Base-by-base conservation (phyloP, 805 yeast genomes). In the Candida lessepsii region DNA sequence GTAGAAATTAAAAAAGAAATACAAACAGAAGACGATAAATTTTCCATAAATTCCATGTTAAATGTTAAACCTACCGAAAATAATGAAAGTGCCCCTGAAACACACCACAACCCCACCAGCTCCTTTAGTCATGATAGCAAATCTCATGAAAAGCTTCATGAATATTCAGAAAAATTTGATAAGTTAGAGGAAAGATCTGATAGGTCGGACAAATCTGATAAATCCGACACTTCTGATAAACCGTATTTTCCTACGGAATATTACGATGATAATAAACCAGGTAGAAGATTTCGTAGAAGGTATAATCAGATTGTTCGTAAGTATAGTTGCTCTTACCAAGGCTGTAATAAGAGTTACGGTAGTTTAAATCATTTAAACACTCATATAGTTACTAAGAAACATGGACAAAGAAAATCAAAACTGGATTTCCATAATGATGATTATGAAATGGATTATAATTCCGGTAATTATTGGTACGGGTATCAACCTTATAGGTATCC, bases 321-420 rank as follows among this genome's bases (percentile, higher is more conserved):
- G 40, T 65, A 61, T 48, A 53, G 45, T 35, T 68, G 73, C 42
- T 48, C 61, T 23, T 61, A 39, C 37, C 63, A 67, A 9, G 71
- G 70, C 1, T 68, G 73, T 47, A 50, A 60, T 38, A 68, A 68
- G 47, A 62, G 70, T 44, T 68, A 68, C 47, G 73, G 73, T 0
- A 60, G 66, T 34, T 53, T 68, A 37, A 68, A 68, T 50, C 73
- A 68, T 49, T 49, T 68, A 37, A 68, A 68, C 49, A 68, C 73
- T 9, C 73, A 68, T 48, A 67, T 68, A 4, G 72, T 68, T 20
- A 66, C 72, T 45, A 67, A 68, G 44, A 68, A 65, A 33, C 73
- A 68, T 45, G 73, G 73, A n/a, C 63, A 57, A 37, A 52, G 73
- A 26, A 66, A 66, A 48, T 57, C 65, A 19, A 68, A 67, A 45